phyloP scores from a whole-genome alignment of 2,329 filamentous ascomycete genomes.

The Diaporthe sp. region DNA sequence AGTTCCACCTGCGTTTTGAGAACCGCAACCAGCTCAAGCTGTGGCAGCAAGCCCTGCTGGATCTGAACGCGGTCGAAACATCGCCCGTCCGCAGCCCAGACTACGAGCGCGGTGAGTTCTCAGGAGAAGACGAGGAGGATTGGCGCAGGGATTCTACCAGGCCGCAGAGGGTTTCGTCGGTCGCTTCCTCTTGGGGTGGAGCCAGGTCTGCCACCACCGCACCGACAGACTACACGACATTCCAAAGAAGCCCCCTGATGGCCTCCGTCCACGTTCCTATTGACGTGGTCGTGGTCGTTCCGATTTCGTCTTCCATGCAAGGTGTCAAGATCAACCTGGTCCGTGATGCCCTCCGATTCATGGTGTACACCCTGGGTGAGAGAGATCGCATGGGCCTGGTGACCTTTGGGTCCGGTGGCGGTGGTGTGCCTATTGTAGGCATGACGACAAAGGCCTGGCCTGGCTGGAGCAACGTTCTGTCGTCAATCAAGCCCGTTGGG shows the following conservation, averaged over 20 bases:
- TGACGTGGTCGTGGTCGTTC: slow-evolving; percentile 96
- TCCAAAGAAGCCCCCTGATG: slow-evolving; percentile 64
- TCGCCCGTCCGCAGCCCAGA: slow-evolving; percentile 77
- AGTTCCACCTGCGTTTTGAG: slow-evolving; percentile 92
- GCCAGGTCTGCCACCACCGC: slow-evolving; percentile 88
- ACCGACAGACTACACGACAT: slow-evolving; percentile 90
- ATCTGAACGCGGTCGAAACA: slow-evolving; percentile 80
- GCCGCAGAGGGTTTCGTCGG: slow-evolving; percentile 81
- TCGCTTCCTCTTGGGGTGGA: slow-evolving; percentile 85
- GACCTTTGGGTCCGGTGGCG: slow-evolving; percentile 94
- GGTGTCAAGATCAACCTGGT: slow-evolving; percentile 98
- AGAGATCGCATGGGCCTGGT: slow-evolving; percentile 97
- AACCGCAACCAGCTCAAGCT: slow-evolving; percentile 86
- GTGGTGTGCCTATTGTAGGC: slow-evolving; percentile 94
- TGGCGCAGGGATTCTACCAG: slow-evolving; percentile 71
- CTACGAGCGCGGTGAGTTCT: slow-evolving; percentile 81
- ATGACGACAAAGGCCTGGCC: slow-evolving; percentile 97
- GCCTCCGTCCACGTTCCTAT: slow-evolving; percentile 86
- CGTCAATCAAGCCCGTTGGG: slow-evolving; percentile 90
- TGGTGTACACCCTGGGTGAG: slow-evolving; percentile 90
- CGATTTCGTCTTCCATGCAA: slow-evolving; percentile 98
- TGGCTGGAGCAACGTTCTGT: slow-evolving; percentile 88
- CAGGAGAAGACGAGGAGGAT: slow-evolving; percentile 90
- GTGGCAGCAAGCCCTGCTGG: slow-evolving; percentile 89
- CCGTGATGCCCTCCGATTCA: slow-evolving; percentile 90